Base-by-base conservation (phyloP, 768 basidiomycete genomes). In the Russula virescens region DNA sequence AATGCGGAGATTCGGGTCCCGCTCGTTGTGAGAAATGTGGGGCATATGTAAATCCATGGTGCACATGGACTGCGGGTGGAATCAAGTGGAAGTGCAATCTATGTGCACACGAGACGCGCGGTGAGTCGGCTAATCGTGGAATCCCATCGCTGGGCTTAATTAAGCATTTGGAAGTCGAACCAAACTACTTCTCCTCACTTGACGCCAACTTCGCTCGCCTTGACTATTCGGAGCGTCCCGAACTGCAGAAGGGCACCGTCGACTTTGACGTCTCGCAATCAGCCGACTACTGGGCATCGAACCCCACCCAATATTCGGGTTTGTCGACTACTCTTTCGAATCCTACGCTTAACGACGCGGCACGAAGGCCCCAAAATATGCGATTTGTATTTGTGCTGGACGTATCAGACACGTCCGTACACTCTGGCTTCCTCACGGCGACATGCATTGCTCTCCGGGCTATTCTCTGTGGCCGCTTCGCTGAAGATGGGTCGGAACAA, bases 41-140 rank as follows among this genome's bases (percentile, higher is more conserved):
- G 67, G 91, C 81, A 0, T 99, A 98, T 73, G 79, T 99, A 68
- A 98, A 98, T 70, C 89, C 94, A 0, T 98, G 94, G 94, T 93
- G 88, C 73, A 77, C 77, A 26, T 99, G 92, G 86, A 75, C 82
- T 21, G 81, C 88, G 10, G 90, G 90, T 3, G 97, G 97, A 6
- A 80, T 81, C 62, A 84, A 80, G 67, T 99, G 95, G 92, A 85
- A 80, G 68, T 99, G 97, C 73, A 98, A 98, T 78, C 72, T 99
- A 18, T 99, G 97, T 75, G 75, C 78, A 2, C 82, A 86, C 66
- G 84, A 89, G 70, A 93, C 90, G n/a, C 81, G 85, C 77, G 94
- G 96, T 95, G 67, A 68, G 87, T 19, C 51, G 7, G 34, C 35
- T 25, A 7, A 26, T 31, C 47, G 55, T 45, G 28, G 11, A 49